Evolutionary conservation across 2,329 filamentous ascomycete genomes (phyloP), one percentile per base, ranked within the genome.

Genomic region (Arthrobotrys sphaeroides): DNA sequence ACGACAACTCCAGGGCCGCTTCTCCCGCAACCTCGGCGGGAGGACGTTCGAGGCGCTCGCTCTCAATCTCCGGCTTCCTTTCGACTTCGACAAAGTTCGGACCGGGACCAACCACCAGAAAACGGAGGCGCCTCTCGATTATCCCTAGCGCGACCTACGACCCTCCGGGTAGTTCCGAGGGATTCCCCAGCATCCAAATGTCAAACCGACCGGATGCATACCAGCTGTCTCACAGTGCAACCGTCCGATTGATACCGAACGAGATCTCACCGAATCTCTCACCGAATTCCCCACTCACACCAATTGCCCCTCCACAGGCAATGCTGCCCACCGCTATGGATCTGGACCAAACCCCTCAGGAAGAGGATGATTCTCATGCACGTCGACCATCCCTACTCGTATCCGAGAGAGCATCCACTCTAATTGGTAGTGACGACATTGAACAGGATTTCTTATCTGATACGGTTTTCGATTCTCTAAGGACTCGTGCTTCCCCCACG

Each of bases 401-500:
- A 77, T 79, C 78, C 24, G 79, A 80, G 57, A 78, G 78, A 65
- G 79, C 79, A 60, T 80, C 79, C 40, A 80, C 79, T 61, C 69
- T 80, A 59, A 78, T 80, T 55, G 79, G 79, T 43, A 80, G 79
- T 65, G 79, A 80, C 62, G 77, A 73, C 68, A 77, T 79, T 69
- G 73, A 79, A 67, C 77, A 78, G 60, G 78, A 80, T 59, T 79
- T 80, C 59, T 77, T 79, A 57, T 79, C 77, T 49, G 79, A 80
- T 45, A 80, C 79, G 10, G 76, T 80, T 38, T 80, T 80, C 68
- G 79, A 80, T 74, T 80, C 79, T 53, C 65, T 80, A 68, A 77
- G 79, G 43, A 80, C 79, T 9, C 78, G 79, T 47, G 77, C 78
- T 45, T 80, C 79, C 45, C 73, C 73, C 31, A 72, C 73, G 7